Evolutionary conservation across 305 asterid species (phyloP).

Genomic region (Solanum hybrid): DNA sequence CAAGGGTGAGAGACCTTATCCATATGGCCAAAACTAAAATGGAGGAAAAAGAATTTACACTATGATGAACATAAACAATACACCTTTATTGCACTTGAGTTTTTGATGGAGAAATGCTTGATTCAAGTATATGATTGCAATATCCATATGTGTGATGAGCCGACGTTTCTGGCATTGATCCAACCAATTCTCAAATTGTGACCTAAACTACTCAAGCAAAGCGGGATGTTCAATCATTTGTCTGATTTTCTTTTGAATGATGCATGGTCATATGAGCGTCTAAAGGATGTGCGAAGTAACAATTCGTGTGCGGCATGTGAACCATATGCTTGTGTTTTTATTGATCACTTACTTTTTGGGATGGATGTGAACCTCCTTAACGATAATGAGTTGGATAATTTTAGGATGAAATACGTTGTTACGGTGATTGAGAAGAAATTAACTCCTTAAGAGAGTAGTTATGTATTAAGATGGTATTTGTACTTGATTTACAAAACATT

Average conservation of each 20-base stretch:
- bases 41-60: not conserved
- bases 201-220: not conserved
- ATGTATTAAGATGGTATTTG: too few species aligned
- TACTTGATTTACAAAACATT: too few species aligned
- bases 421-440: too few species aligned
- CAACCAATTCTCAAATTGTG: not conserved
- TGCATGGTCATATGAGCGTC: too few species aligned
- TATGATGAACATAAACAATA: not conserved
- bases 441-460: too few species aligned
- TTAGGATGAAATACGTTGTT: too few species aligned
- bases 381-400: too few species aligned
- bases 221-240: not conserved
- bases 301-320: not conserved
- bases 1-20: not conserved
- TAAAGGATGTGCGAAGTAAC: not conserved
- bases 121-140: not conserved
- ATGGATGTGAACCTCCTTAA: not conserved
- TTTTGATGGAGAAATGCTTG: not conserved
- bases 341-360: not conserved
- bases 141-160: not conserved
- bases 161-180: not conserved
- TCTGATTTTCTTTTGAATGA: too few species aligned
- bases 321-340: too few species aligned
- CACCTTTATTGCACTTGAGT: not conserved
- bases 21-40: not conserved